These are phyloP conservation scores for Scalesia atractyloides DNA, from an alignment of 129 eudicot genomes.

Conservation along the genomic window DNA sequence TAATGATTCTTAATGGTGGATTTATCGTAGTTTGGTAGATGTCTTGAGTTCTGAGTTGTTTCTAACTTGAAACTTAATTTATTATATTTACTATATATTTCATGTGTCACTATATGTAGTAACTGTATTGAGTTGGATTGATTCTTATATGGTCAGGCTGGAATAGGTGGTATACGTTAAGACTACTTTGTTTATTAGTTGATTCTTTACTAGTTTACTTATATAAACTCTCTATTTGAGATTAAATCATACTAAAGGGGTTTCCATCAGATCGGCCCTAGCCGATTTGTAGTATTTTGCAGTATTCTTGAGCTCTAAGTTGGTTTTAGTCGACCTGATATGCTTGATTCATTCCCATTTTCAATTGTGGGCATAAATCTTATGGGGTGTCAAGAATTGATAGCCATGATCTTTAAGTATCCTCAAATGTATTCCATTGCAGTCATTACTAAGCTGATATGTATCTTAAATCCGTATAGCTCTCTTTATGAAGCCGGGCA, in stretches of 20 bases:
- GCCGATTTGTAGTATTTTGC: background rate
- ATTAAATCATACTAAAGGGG: background rate
- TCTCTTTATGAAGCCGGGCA: conserved; percentile 51
- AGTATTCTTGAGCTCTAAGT: background rate
- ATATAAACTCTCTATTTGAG: background rate
- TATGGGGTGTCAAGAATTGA: background rate
- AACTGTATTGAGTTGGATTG: background rate
- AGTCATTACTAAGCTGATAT: conserved; percentile 2
- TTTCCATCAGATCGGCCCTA: background rate
- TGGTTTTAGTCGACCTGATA: background rate
- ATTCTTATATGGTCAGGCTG: too few species aligned
- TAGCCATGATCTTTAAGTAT: background rate
- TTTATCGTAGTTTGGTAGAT: background rate
- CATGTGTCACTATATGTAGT: background rate
- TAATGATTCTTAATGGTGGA: background rate
- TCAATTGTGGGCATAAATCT: background rate
- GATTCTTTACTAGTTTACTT: background rate
- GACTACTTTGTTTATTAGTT: too few species aligned
- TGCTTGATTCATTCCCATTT: background rate
- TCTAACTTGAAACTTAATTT: too few species aligned
- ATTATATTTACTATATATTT: too few species aligned
- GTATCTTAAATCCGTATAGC: conserved; percentile 26
- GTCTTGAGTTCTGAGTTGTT: background rate
- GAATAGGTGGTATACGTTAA: background rate
- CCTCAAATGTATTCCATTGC: background rate